These are phyloP conservation scores for Immersiporthe knoxdaviesiana DNA, from an alignment of 2,329 filamentous ascomycete species.

Conservation along the genomic window DNA sequence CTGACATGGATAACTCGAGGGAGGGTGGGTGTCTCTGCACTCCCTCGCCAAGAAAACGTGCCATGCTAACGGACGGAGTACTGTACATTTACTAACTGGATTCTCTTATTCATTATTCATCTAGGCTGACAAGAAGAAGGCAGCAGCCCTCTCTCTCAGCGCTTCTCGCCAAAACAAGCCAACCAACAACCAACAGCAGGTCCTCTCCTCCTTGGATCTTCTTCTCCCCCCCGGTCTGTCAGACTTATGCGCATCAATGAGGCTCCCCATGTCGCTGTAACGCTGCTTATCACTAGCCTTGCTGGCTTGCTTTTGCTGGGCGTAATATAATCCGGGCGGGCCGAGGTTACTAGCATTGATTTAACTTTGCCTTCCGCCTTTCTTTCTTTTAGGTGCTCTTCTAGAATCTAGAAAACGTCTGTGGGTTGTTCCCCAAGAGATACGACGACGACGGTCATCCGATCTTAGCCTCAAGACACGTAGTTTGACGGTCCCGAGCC, in stretches of 20 bases:
- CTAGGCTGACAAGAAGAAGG: background rate
- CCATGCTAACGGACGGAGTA: too few species aligned
- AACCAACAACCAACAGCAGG: background rate
- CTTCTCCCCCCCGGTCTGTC: background rate
- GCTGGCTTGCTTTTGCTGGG: background rate
- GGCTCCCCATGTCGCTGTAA: background rate
- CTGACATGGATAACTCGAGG: background rate
- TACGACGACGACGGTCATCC: background rate
- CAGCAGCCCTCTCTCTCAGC: background rate
- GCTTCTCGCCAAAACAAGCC: background rate
- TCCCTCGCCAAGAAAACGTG: too few species aligned
- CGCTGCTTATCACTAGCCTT: background rate
- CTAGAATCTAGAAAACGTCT: constrained; percentile 10
- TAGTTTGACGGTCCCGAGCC: background rate
- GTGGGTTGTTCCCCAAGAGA: background rate
- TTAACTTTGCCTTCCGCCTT: background rate
- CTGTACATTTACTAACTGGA: too few species aligned
- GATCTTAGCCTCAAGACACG: background rate
- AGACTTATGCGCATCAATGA: background rate
- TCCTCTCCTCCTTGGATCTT: background rate
- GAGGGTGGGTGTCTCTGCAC: background rate
- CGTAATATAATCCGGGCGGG: constrained; percentile 20
- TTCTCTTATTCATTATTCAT: too few species aligned
- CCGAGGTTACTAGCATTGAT: constrained; percentile 2
- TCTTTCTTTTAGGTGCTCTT: background rate